Evolutionary conservation across 352 stramenopile genomes (phyloP), one percentile per base, ranked within the genome.

Genomic region (Globisporangium spinosum): DNA sequence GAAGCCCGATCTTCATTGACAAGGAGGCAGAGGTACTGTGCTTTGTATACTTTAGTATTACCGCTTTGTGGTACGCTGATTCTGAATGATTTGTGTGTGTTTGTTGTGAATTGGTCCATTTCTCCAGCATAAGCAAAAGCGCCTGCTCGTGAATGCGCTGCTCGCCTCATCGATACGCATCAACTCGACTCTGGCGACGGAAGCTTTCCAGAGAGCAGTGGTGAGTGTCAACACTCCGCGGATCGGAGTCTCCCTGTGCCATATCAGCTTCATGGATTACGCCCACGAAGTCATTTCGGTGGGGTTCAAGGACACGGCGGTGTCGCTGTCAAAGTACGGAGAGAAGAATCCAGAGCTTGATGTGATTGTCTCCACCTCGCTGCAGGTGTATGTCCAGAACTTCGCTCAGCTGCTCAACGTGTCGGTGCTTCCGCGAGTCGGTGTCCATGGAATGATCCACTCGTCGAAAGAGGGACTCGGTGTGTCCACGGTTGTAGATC

Each of bases 381-480:
- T 90, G 17, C 79, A 90, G 72, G 72, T 90, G 10, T 80, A 80
- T 23, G 70, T 89, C 58, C 82, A 94, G 45, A 94, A 92, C 56
- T 82, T 94, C 64, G 77, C 74, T 32, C 86, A 94, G 61, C 65
- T 94, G 12, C 62, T 91, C 51, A 90, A 81, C 32, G 77, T 90
- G 10, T 86, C 84, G 3, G 78, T 94, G 43, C 66, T 94, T 20
- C 80, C 83, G 23, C 76, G 69, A 13, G 80, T 87, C 34, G 73
- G 67, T 6, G 63, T 91, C 38, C 72, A 89, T 27, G 73, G 62
- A 13, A 79, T 85, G 63, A 54, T 83, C 68, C 70, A 77, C 17
- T 67, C 68, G 23, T 72, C 73, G 22, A 38, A 62, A 12, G 70
- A 65, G 12, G 76, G 83, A 0, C 55, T 85, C 7, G 57, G 76